Conservation (phyloP, 75 land plant genomes). For the Adiantum capillusveneris region DNA sequence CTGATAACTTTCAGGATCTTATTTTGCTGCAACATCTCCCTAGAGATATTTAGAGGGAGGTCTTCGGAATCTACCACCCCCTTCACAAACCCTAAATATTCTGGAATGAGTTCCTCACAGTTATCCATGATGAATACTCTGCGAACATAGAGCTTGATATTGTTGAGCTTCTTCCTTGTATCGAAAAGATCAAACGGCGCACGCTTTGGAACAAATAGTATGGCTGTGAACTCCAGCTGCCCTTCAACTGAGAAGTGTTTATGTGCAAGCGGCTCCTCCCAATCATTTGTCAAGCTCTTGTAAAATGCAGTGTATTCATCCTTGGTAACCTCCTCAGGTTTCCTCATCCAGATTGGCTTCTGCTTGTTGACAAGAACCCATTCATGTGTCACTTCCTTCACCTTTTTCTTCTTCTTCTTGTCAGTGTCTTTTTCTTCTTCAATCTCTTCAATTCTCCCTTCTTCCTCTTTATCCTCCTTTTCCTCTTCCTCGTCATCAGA, state of each 20-base stretch:
- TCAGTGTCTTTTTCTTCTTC: constrained; percentile 41
- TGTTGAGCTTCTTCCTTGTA: constrained; percentile 57
- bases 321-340: constrained; percentile 57
- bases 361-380: no score
- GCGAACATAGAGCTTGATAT: no score
- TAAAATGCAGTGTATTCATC: constrained; percentile 58
- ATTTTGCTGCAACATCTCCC: constrained; percentile 73
- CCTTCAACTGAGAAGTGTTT: constrained; percentile 73
- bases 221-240: constrained; percentile 53
- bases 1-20: constrained; percentile 76
- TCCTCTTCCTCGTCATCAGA: constrained; percentile 69
- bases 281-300: constrained; percentile 56
- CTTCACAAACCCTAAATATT: constrained; percentile 63
- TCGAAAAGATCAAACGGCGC: constrained; percentile 75
- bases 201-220: constrained; percentile 55
- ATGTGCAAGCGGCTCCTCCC: constrained; percentile 60
- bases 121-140: constrained; percentile 74
- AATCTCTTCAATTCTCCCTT: constrained; percentile 28
- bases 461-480: no score
- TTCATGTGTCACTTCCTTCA: no score
- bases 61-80: no score
- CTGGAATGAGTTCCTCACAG: constrained; percentile 64
- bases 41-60: constrained; percentile 65
- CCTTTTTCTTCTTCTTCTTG: constrained; percentile 33
- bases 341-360: no score